A percentile compares a stretch with the other conserved stretches of the same genome.
Conservation (phyloP, 2,329 filamentous ascomycete genomes). For the Rugonectria rugulosa region DNA sequence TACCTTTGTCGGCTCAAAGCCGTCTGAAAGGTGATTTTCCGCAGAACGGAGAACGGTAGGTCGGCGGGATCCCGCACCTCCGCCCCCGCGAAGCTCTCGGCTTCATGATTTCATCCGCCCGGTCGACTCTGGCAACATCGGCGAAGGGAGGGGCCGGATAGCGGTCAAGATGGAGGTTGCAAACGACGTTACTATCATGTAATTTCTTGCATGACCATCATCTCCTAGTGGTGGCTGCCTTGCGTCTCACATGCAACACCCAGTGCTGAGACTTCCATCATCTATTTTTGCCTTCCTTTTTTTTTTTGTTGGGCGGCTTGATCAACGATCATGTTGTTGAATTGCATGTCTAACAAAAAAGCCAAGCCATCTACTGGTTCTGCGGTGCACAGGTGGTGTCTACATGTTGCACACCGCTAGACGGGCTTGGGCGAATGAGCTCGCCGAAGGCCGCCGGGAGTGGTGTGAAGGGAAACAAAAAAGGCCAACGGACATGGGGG, state of each 20-base stretch:
- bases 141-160: background rate
- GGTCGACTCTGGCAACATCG: background rate
- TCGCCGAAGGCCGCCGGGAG: conserved; percentile 25
- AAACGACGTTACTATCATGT: conserved; percentile 14
- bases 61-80: background rate
- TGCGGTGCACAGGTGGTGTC: conserved; percentile 5
- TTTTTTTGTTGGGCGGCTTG: background rate
- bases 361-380: background rate
- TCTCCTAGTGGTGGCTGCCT: conserved; percentile 7
- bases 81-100: background rate
- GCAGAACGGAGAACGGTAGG: background rate
- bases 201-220: background rate
- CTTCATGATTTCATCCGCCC: background rate
- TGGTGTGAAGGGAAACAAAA: conserved; percentile 30
- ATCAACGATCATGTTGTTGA: background rate
- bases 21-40: background rate
- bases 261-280: background rate
- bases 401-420: conserved; percentile 30
- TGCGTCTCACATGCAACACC: background rate
- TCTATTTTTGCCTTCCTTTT: background rate
- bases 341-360: background rate
- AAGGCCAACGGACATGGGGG: conserved; percentile 5
- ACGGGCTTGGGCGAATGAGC: conserved; percentile 29
- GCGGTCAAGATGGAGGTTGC: conserved; percentile 1
- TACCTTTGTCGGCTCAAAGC: conserved; percentile 4